Evolutionary conservation across 148 eudicot genomes (phyloP), one percentile per base, ranked within the genome.

Genomic region (Silene uniflora): DNA sequence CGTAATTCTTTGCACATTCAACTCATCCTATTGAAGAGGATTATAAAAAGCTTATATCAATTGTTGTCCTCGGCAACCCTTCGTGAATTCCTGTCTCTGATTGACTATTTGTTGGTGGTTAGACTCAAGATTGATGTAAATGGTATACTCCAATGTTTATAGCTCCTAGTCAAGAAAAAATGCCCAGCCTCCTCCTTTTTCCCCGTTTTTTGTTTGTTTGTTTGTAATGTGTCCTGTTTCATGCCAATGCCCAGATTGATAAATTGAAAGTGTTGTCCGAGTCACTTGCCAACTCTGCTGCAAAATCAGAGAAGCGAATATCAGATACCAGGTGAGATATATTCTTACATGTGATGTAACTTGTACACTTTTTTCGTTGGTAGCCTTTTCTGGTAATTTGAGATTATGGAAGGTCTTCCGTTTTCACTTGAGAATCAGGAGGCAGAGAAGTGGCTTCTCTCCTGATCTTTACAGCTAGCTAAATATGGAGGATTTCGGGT

Each of bases 251-350:
- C 67, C 90, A 94, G 98, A 88, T 95, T 74, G 99, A 92, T 79
- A 95, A 95, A 88, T 73, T 95, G 86, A 95, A 92, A 83, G 92
- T 92, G 62, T 82, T 95, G 76, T 88, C 87, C 16, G 99, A 91
- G 77, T 95, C 99, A 69, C 96, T 95, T 29, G 86, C 91, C 61
- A 92, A 86, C 80, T 95, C 99, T 77, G 79, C 90, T 49, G 62
- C 83, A 65, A 95, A 92, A 85, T 85, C 99, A 72, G 94, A 92
- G 86, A 92, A 95, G 80, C 91, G 97, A 77, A 87, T 91, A 65
- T 83, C 87, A 61, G 99, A 95, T 72, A 76, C 90, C 84, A 92
- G 96, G 98, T 95, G 81, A 77, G 73, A 39, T 24, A 71, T 67
- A 44, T 64, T 52, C 35, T 22, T 76, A 55, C 58, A 58, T 67